Base-by-base conservation (phyloP, 352 stramenopile genomes). In the Phytopythium kandeliae region DNA sequence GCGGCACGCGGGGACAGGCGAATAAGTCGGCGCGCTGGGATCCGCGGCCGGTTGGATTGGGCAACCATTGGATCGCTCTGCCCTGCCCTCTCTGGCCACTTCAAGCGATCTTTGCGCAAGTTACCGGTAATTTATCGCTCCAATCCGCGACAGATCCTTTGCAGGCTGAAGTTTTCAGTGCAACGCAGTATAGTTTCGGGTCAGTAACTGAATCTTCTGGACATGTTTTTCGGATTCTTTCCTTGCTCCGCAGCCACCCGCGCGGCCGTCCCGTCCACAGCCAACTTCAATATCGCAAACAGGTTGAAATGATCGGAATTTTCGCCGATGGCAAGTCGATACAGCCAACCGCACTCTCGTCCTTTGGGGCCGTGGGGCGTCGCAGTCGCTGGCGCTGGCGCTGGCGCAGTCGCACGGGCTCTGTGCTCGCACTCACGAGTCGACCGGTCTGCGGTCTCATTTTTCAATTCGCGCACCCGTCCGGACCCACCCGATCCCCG, bases 261-360 rank as follows among this genome's bases (percentile, higher is more conserved):
- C n/a, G n/a, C n/a, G n/a, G 15, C 44, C 4, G 44, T 50, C 17
- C 28, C 44, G 44, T 50, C 44, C 44, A 38, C 44, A 16, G 13
- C 44, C 44, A 50, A 50, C 44, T 50, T 50, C 44, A 50, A 50
- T 50, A 50, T 50, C 44, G 44, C 44, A 50, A 38, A 38, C 44
- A 16, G 4, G 17, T 24, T 7, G 4, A 3, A 26, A 37, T 37
- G 11, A 37, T 37, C 12, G 34, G 13, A 37, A 37, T 37, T 37
- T 37, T 37, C 19, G 16, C n/a, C n/a, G n/a, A n/a, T n/a, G n/a
- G n/a, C n/a, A n/a, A n/a, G n/a, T n/a, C n/a, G n/a, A n/a, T n/a
- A n/a, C n/a, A n/a, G n/a, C n/a, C n/a, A n/a, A n/a, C n/a, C n/a
- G n/a, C n/a, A n/a, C n/a, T n/a, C n/a, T n/a, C n/a, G n/a, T n/a